phyloP scores from a whole-genome alignment of 2,329 filamentous ascomycete genomes.

The Trichoderma polysporum region DNA sequence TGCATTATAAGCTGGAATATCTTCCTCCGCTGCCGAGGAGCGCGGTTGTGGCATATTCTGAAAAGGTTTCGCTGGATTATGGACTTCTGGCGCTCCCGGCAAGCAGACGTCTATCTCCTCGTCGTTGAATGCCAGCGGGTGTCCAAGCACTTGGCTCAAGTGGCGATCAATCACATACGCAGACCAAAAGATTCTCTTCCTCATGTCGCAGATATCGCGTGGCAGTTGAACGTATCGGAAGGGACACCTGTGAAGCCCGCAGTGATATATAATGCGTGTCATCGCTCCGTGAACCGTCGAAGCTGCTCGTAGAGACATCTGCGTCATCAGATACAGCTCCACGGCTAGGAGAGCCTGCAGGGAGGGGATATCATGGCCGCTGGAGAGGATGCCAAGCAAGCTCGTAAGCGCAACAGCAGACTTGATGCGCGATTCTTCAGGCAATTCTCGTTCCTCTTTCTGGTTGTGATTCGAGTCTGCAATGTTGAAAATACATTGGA shows the following conservation, averaged over 20 bases:
- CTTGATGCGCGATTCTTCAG: slow-evolving; percentile 13
- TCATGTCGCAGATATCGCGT: slow-evolving; percentile 18
- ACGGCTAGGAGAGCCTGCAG: slow-evolving; percentile 14
- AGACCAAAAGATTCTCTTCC: slow-evolving; percentile 16
- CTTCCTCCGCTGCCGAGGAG: neutral
- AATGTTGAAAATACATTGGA: slow-evolving; percentile 16
- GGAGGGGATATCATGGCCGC: slow-evolving; percentile 16
- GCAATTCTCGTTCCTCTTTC: slow-evolving; percentile 10
- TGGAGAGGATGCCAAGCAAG: slow-evolving; percentile 13
- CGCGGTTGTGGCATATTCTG: neutral
- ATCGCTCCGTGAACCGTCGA: slow-evolving; percentile 14
- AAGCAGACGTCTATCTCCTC: slow-evolving; percentile 14
- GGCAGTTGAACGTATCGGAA: slow-evolving; percentile 14
- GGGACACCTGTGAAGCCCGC: slow-evolving; percentile 15
- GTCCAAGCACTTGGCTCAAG: slow-evolving; percentile 9
- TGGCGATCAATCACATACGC: slow-evolving; percentile 18
- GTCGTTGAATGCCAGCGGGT: slow-evolving; percentile 10
- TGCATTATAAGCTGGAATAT: neutral
- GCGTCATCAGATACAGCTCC: slow-evolving; percentile 17
- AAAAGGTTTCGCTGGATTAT: neutral
- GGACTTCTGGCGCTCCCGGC: slow-evolving; percentile 8
- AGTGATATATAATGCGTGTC: slow-evolving; percentile 17
- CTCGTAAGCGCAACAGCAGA: slow-evolving; percentile 7
- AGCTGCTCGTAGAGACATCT: slow-evolving; percentile 15
- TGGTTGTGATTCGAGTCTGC: slow-evolving; percentile 16